Conservation (phyloP, 2,329 filamentous ascomycete species). For the Blastomyces gilchristii region DNA sequence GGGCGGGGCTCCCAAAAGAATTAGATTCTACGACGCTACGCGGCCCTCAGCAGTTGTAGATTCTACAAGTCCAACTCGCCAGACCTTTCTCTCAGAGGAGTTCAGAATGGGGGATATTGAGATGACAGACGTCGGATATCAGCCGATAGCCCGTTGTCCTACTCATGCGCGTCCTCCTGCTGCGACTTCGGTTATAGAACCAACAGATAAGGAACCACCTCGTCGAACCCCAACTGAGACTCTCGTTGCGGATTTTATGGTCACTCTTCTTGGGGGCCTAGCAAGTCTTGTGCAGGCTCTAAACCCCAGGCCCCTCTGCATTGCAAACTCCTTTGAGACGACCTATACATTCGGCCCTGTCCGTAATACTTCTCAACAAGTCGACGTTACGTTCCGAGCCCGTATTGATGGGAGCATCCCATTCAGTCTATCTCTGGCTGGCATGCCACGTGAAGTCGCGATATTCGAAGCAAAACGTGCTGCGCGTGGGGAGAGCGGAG, state of each 20-base stretch:
- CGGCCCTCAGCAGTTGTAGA: constrained; percentile 1
- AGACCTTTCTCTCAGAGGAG: constrained; percentile 4
- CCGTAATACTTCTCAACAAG: constrained; percentile 7
- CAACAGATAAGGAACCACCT: constrained; percentile 7
- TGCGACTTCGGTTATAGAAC: background rate
- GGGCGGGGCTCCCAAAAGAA: constrained; percentile 2
- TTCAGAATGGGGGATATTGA: constrained; percentile 4
- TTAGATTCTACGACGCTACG: constrained; percentile 1
- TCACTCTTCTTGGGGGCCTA: constrained; percentile 10
- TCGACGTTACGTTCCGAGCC: constrained; percentile 9
- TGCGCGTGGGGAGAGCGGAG: background rate
- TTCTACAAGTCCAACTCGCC: constrained; percentile 8
- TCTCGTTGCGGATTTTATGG: constrained; percentile 15
- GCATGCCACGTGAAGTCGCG: constrained; percentile 8
- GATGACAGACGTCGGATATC: constrained; percentile 8
- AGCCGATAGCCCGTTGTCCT: background rate
- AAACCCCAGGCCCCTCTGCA: constrained; percentile 10
- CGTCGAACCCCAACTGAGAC: constrained; percentile 14
- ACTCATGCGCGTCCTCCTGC: background rate
- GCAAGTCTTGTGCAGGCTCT: constrained; percentile 13
- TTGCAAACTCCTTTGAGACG: constrained; percentile 13
- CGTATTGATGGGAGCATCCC: constrained; percentile 15
- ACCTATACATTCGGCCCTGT: constrained; percentile 12
- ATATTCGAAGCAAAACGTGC: constrained; percentile 14
- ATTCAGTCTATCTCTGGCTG: constrained; percentile 8